Evolutionary conservation across 257 asterid genomes (phyloP).

Genomic region (Dorcoceras hygrometricum): DNA sequence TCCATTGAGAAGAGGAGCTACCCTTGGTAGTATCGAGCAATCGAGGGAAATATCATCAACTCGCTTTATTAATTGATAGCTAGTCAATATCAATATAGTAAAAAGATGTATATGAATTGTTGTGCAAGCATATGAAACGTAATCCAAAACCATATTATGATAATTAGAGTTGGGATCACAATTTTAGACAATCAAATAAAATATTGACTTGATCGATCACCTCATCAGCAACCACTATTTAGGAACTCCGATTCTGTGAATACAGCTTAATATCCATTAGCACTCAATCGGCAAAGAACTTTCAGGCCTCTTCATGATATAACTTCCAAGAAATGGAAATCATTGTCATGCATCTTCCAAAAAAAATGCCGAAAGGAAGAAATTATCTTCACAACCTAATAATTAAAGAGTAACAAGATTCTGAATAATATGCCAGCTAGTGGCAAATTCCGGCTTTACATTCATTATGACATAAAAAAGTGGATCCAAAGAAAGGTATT

Average conservation of each 20-base stretch:
- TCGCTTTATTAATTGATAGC: background rate
- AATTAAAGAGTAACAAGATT: background rate
- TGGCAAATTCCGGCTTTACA: background rate
- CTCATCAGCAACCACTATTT: slow-evolving; percentile 30
- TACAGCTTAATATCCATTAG: slow-evolving; percentile 15
- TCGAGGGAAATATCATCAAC: background rate
- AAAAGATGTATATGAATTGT: background rate
- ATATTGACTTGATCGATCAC: slow-evolving; percentile 32
- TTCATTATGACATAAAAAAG: slow-evolving; percentile 2
- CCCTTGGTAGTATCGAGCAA: slow-evolving; percentile 27
- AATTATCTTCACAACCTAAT: background rate
- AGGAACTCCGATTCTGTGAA: slow-evolving; percentile 7
- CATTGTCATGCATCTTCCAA: background rate
- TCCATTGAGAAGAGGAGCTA: slow-evolving; percentile 43
- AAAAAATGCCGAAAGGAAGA: background rate
- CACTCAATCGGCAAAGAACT: slow-evolving; percentile 5
- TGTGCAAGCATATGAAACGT: too few relatives aligned
- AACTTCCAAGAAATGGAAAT: slow-evolving; percentile 4
- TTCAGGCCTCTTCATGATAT: slow-evolving; percentile 2
- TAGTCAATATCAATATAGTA: background rate
- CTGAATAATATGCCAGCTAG: background rate
- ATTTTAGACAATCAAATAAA: slow-evolving; percentile 20
- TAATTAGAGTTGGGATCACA: background rate
- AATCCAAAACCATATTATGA: background rate
- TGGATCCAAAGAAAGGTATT: slow-evolving; percentile 14